These are phyloP conservation scores for Cutaneotrichosporon mucoides DNA, from an alignment of 1,284 basidiomycete genomes.

Conservation along the genomic window DNA sequence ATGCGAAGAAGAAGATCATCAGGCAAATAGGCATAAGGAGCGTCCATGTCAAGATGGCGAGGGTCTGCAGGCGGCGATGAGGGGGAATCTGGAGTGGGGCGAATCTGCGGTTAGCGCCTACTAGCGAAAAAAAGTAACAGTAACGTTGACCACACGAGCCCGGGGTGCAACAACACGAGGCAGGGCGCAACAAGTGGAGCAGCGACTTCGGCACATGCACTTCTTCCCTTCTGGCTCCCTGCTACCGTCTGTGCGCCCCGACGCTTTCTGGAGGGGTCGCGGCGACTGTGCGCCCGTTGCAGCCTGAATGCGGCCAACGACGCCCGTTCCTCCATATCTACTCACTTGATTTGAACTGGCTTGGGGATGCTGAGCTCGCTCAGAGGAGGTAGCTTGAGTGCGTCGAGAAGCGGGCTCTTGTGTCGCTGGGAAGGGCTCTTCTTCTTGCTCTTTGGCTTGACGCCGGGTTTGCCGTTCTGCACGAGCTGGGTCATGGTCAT, in stretches of 20 bases:
- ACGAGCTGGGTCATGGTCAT: neutral
- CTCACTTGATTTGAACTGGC: constrained; percentile 30
- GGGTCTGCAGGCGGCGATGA: constrained; percentile 69
- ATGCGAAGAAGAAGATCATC: constrained; percentile 68
- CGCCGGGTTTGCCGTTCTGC: neutral
- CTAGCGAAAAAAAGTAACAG: no score
- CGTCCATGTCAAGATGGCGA: constrained; percentile 83
- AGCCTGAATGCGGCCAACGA: neutral
- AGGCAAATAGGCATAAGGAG: constrained; percentile 68
- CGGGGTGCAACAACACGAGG: no score
- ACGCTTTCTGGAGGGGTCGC: neutral
- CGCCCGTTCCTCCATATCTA: neutral
- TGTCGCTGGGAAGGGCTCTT: neutral
- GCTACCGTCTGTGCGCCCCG: constrained; percentile 57
- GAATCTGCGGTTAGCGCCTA: constrained; percentile 30
- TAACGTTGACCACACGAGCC: no score
- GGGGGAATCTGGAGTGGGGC: constrained; percentile 48
- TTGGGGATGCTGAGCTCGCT: constrained; percentile 24
- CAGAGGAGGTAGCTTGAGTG: constrained; percentile 24
- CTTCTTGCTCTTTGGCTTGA: constrained; percentile 4
- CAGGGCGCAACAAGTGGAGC: neutral
- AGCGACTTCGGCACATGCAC: neutral
- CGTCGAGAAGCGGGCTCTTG: constrained; percentile 20
- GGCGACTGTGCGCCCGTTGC: no score
- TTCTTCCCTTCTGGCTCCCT: neutral